Conservation (phyloP, 306 rosid genomes). For the Rubus parviflorus region DNA sequence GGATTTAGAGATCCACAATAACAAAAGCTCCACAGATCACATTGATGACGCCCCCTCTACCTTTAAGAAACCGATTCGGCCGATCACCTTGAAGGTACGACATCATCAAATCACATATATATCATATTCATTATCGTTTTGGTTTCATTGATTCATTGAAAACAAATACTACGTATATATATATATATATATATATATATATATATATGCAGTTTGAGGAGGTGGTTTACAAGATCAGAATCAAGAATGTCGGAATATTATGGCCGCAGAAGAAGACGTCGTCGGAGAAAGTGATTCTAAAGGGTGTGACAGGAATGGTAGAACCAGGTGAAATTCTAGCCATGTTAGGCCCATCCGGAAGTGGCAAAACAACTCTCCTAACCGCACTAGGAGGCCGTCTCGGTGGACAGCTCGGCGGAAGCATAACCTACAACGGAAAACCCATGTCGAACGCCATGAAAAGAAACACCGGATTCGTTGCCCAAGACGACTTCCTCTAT, state of each 20-base stretch:
- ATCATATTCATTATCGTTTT: not conserved
- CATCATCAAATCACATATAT: not conserved
- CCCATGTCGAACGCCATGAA: constrained; percentile 52
- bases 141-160: not conserved
- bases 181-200: no score
- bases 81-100: not conserved
- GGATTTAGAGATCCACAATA: not conserved
- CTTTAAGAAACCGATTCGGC: not conserved
- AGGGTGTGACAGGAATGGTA: constrained; percentile 52
- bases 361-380: constrained; percentile 77
- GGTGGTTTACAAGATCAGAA: constrained; percentile 50
- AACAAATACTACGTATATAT: no score
- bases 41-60: not conserved
- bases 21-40: not conserved
- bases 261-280: constrained; percentile 24
- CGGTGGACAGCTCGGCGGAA: constrained; percentile 41
- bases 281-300: constrained; percentile 49
- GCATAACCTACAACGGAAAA: constrained; percentile 37
- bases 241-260: constrained; percentile 10
- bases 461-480: constrained; percentile 62
- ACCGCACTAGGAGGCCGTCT: constrained; percentile 67
- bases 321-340: constrained; percentile 70
- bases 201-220: constrained; percentile 47
- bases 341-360: constrained; percentile 87
- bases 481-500: constrained; percentile 66